These are phyloP conservation scores for Carex myosuroides DNA, from an alignment of 176 grass and related monocot genomes.

Conservation along the genomic window DNA sequence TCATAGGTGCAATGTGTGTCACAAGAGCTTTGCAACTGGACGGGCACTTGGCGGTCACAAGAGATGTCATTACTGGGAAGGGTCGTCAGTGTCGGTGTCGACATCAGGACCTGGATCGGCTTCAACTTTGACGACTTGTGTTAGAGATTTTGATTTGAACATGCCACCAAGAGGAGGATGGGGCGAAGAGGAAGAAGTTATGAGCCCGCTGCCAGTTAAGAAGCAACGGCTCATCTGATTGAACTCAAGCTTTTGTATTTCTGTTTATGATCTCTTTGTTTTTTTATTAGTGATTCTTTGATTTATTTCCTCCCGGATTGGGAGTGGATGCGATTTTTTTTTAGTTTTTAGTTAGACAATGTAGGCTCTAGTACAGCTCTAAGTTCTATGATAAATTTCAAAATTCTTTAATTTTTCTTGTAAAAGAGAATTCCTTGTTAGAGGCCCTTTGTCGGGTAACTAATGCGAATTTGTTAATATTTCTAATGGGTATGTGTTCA, in stretches of 20 bases:
- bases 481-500: too few relatives aligned
- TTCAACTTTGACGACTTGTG: background rate
- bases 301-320: background rate
- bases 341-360: background rate
- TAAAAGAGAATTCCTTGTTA: background rate
- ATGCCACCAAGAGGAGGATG: conserved; percentile 35
- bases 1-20: conserved; percentile 58
- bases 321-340: background rate
- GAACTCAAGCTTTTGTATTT: background rate
- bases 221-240: conserved; percentile 33
- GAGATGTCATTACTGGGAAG: conserved; percentile 78
- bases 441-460: background rate
- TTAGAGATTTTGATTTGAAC: conserved; percentile 49
- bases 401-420: background rate
- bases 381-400: too few relatives aligned
- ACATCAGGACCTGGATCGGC: conserved; percentile 25
- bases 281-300: conserved; percentile 4
- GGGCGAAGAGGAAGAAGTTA: conserved; percentile 63
- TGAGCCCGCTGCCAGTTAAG: conserved; percentile 60
- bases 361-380: background rate
- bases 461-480: background rate
- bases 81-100: conserved; percentile 30
- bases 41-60: conserved; percentile 86
- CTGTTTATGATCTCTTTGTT: background rate
- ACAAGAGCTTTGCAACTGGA: conserved; percentile 47